These are phyloP conservation scores for Thozetella sp. DNA, from an alignment of 495 filamentous ascomycete species.

Conservation along the genomic window DNA sequence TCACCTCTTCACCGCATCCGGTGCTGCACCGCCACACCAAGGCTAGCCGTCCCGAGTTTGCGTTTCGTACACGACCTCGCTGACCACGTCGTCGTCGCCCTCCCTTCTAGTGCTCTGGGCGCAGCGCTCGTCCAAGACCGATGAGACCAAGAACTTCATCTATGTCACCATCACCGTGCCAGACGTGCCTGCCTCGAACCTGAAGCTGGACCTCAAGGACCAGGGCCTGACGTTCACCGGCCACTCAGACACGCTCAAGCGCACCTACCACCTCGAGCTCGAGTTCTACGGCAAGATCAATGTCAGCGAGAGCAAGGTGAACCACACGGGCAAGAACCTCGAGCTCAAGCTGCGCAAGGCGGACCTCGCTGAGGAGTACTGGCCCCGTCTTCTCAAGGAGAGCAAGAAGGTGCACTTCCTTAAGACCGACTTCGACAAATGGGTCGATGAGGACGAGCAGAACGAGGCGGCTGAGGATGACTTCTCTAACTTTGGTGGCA, in stretches of 20 bases:
- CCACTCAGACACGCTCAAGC: conserved; percentile 75
- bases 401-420: conserved; percentile 89
- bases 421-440: conserved; percentile 99
- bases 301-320: conserved; percentile 72
- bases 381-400: conserved; percentile 92
- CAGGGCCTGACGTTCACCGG: conserved; percentile 80
- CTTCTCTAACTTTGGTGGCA: conserved; percentile 68
- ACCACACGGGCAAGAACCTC: conserved; percentile 82
- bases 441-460: conserved; percentile 99
- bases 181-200: conserved; percentile 69
- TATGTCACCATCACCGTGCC: conserved; percentile 86
- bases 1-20: neutral
- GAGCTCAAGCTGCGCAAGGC: conserved; percentile 95
- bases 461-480: conserved; percentile 85
- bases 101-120: conserved; percentile 82
- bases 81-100: neutral
- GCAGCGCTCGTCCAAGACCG: conserved; percentile 83
- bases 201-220: conserved; percentile 80
- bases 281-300: conserved; percentile 94
- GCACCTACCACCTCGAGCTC: conserved; percentile 82
- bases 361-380: conserved; percentile 87
- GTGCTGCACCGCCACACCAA: neutral
- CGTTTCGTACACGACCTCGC: neutral
- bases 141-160: conserved; percentile 86
- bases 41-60: neutral